Percentiles rank a stretch among this genome's conserved stretches.
These are phyloP conservation scores for Stipa capillata DNA, from an alignment of 176 grass and related monocot genomes.

Conservation along the genomic window DNA sequence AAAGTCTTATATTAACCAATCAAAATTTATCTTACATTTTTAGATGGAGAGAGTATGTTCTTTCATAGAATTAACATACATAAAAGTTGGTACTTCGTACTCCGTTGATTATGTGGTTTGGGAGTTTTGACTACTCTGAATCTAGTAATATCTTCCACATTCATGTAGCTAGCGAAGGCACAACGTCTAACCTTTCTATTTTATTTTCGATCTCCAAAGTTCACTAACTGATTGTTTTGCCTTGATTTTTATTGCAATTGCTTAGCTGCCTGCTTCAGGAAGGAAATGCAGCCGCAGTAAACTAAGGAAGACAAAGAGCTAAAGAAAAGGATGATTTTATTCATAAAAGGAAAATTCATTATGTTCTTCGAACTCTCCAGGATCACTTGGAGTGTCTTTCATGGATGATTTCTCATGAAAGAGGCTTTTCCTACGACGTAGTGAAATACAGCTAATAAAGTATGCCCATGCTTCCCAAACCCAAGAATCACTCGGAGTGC, in stretches of 20 bases:
- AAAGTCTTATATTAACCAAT: too few species aligned
- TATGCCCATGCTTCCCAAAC: not conserved
- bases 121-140: too few species aligned
- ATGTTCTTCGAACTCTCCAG: not conserved
- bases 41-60: too few species aligned
- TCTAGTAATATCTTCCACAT: not conserved
- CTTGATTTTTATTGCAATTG: not conserved
- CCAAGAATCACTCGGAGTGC: not conserved
- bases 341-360: not conserved
- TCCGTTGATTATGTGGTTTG: too few species aligned
- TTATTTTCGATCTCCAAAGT: not conserved
- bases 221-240: not conserved
- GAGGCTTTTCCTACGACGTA: not conserved
- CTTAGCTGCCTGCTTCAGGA: not conserved
- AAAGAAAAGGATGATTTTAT: not conserved
- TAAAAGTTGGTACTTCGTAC: too few species aligned
- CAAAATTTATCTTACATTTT: too few species aligned
- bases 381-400: not conserved
- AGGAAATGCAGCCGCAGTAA: not conserved
- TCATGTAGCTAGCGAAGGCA: not conserved
- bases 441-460: not conserved
- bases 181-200: not conserved
- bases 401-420: not conserved
- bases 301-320: not conserved
- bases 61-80: not conserved